A percentile compares a stretch with the other conserved stretches of the same genome.
Evolutionary conservation across 129 eudicot species (phyloP).

Genomic region (Rutidosis leptorrhynchoides): DNA sequence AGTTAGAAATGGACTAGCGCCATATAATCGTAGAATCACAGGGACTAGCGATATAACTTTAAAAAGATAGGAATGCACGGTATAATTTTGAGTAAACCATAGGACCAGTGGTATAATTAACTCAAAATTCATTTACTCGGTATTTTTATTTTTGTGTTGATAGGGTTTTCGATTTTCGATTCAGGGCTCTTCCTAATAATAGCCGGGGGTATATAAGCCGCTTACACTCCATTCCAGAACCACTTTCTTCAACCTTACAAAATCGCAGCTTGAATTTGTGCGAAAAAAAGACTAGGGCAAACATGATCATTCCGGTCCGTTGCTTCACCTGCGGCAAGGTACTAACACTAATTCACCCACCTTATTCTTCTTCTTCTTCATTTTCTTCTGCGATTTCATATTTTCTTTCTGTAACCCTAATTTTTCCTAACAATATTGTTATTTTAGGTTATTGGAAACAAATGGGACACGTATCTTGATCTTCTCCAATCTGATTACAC

Average conservation of each 20-base stretch:
- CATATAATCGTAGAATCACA: too few species aligned
- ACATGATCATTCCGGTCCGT: constrained; percentile 80
- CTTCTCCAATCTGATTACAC: constrained; percentile 89
- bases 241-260: not conserved
- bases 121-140: too few species aligned
- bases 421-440: not conserved
- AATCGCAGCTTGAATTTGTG: constrained; percentile 13
- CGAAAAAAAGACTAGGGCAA: constrained; percentile 28
- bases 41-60: too few species aligned
- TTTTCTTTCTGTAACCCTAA: not conserved
- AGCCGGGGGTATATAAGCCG: constrained; percentile 21
- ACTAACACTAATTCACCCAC: not conserved
- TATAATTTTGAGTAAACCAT: too few species aligned
- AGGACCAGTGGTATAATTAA: too few species aligned
- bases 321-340: constrained; percentile 94
- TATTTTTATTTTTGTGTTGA: too few species aligned
- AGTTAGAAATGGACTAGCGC: too few species aligned
- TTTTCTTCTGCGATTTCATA: not conserved
- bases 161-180: constrained; percentile 11
- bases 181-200: constrained; percentile 20
- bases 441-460: constrained; percentile 85
- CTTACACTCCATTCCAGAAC: not conserved
- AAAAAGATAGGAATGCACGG: too few species aligned
- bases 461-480: constrained; percentile 92
- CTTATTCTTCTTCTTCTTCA: not conserved